Evolutionary conservation across 371 early-diverging fungal species (phyloP), one percentile per base, ranked within the genome.

Genomic region (Batrachochytrium dendrobatidis): DNA sequence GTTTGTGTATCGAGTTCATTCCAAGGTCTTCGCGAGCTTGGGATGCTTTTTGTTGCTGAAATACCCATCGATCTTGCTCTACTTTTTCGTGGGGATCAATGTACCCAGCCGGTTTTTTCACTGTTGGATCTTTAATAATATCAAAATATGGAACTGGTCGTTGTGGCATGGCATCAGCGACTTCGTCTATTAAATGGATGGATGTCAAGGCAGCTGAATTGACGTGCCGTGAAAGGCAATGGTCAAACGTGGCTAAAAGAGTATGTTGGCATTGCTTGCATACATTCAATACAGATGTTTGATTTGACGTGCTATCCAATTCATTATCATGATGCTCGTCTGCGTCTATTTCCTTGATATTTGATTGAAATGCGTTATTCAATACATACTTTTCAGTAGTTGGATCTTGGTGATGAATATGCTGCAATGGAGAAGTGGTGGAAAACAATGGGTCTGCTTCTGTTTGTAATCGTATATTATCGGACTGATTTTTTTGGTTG

Each of bases 181-280:
- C 59, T 52, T 77, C 77, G 53, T 77, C 74, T 30, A 77, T 77
- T 34, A 68, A 60, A 48, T 70, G 61, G 17, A 70, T 58, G 5
- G 73, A 72, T 4, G 63, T 67, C 26, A 76, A 54, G 6, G 52
- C 57, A 33, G 44, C 43, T 31, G 56, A 49, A 3, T 58, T 58
- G 18, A 63, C 51, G 2, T n/a, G n/a, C n/a, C n/a, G n/a, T n/a
- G n/a, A n/a, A n/a, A 76, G 62, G 48, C 76, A 76, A 56, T 76
- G 76, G 10, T 76, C 72, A 59, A 71, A 76, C n/a, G 72, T 65
- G 15, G 25, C 32, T 34, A 76, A 51, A n/a, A 76, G 64, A 1
- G 59, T 34, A 7, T 56, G 55, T 46, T 76, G 71, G 50, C 77
- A 76, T 25, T 66, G 45, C 25, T 55, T 53, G 62, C 77, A 76